Evolutionary conservation across 345 rosid genomes (phyloP).

Genomic region (Ceriops tagal): DNA sequence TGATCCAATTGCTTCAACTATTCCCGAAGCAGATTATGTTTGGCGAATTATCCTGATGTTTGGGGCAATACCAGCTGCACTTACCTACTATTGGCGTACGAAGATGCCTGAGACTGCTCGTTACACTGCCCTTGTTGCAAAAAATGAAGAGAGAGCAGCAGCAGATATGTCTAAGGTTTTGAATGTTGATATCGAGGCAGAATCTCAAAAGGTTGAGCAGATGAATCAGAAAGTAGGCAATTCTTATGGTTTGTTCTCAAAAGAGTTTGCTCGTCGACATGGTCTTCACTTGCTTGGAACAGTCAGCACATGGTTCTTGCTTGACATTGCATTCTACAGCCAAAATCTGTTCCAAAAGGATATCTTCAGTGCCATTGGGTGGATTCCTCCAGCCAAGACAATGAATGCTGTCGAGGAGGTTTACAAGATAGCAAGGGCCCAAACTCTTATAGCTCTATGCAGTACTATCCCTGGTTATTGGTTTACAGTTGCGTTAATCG

Average conservation of each 20-base stretch:
- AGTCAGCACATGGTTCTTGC: slow-evolving; percentile 66
- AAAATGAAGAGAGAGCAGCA: slow-evolving; percentile 55
- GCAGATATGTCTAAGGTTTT: slow-evolving; percentile 65
- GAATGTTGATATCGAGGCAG: slow-evolving; percentile 54
- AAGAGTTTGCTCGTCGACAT: slow-evolving; percentile 41
- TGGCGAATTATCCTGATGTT: slow-evolving; percentile 70
- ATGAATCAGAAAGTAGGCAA: slow-evolving; percentile 6
- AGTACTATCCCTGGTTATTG: slow-evolving; percentile 51
- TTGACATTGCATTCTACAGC: slow-evolving; percentile 66
- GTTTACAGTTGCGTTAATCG: slow-evolving; percentile 63
- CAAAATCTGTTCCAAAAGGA: slow-evolving; percentile 37
- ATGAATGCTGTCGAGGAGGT: slow-evolving; percentile 43
- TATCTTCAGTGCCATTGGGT: slow-evolving; percentile 6
- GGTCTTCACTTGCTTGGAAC: slow-evolving; percentile 71
- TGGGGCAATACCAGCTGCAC: slow-evolving; percentile 64
- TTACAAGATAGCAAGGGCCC: slow-evolving; percentile 58
- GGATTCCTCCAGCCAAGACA: slow-evolving; percentile 10
- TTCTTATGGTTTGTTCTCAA: slow-evolving; percentile 49
- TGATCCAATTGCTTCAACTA: slow-evolving; percentile 41
- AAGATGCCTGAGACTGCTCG: slow-evolving; percentile 79
- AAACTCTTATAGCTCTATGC: slow-evolving; percentile 59
- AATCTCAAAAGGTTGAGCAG: slow-evolving; percentile 32
- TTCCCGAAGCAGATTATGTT: slow-evolving; percentile 56
- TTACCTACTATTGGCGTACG: slow-evolving; percentile 61
- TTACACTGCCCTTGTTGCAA: slow-evolving; percentile 69